Conservation (phyloP, 352 stramenopile species). For the Phytophthora fragariaefolia region DNA sequence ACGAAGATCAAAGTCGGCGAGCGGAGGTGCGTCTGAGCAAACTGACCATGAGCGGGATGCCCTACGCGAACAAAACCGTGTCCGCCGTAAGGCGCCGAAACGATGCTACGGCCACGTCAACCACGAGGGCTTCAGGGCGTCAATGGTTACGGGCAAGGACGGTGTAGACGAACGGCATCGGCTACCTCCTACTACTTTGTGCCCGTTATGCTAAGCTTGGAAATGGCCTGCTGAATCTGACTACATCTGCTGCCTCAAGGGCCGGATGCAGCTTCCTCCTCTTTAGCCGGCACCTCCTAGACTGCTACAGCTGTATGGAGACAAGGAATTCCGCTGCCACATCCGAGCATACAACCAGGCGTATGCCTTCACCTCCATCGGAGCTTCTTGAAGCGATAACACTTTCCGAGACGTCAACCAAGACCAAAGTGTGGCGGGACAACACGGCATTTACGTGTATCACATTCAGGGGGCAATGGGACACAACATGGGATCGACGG, state of each 20-base stretch:
- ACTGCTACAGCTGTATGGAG: neutral
- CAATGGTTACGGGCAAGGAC: neutral
- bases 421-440: neutral
- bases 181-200: neutral
- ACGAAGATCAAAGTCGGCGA: neutral
- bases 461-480: neutral
- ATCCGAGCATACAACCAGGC: constrained; percentile 3
- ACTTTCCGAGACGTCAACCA: neutral
- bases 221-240: neutral
- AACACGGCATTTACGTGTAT: neutral
- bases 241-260: neutral
- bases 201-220: neutral
- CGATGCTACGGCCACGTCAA: neutral
- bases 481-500: neutral
- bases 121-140: neutral
- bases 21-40: neutral
- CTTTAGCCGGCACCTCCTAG: neutral
- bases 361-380: constrained; percentile 9
- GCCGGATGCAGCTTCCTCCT: neutral
- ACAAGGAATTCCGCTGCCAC: neutral
- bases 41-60: neutral
- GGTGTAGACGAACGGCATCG: neutral
- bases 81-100: neutral
- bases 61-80: neutral
- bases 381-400: neutral